Conservation (phyloP, 2,329 filamentous ascomycete species). For the Penicillium hesseltinei region DNA sequence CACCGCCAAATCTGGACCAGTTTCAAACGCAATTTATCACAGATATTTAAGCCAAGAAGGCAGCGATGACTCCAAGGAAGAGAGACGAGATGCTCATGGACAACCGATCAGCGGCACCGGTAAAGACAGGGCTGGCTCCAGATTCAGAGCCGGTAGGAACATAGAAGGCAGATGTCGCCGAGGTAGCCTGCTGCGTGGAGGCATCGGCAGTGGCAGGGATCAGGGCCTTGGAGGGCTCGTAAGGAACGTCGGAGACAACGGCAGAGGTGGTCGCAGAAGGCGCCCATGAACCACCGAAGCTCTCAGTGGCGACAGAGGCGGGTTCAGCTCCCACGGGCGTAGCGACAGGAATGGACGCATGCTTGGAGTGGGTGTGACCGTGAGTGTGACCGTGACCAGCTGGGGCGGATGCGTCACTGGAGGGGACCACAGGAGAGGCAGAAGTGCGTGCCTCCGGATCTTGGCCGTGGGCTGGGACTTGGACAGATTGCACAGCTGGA, state of each 20-base stretch:
- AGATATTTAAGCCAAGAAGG: background rate
- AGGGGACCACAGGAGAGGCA: background rate
- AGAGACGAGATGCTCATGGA: background rate
- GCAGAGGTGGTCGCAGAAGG: background rate
- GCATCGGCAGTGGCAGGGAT: background rate
- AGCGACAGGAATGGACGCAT: background rate
- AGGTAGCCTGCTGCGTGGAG: background rate
- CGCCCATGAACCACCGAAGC: background rate
- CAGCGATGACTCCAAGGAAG: background rate
- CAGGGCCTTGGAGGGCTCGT: background rate
- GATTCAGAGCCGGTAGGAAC: background rate
- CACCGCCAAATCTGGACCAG: background rate
- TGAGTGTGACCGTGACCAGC: background rate
- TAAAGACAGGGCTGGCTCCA: conserved; percentile 2
- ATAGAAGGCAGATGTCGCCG: background rate
- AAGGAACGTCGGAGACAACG: conserved; percentile 1
- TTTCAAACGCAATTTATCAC: background rate
- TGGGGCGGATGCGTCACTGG: background rate
- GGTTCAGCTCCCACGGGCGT: background rate
- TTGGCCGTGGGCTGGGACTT: background rate
- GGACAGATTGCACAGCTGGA: background rate
- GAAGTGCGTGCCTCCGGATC: background rate
- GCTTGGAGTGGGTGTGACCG: background rate
- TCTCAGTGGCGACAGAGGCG: background rate
- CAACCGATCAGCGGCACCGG: background rate